A percentile compares a stretch with the other conserved stretches of the same genome.
These are phyloP conservation scores for Botrytis byssoidea DNA, from an alignment of 2,329 filamentous ascomycete genomes.

Conservation along the genomic window DNA sequence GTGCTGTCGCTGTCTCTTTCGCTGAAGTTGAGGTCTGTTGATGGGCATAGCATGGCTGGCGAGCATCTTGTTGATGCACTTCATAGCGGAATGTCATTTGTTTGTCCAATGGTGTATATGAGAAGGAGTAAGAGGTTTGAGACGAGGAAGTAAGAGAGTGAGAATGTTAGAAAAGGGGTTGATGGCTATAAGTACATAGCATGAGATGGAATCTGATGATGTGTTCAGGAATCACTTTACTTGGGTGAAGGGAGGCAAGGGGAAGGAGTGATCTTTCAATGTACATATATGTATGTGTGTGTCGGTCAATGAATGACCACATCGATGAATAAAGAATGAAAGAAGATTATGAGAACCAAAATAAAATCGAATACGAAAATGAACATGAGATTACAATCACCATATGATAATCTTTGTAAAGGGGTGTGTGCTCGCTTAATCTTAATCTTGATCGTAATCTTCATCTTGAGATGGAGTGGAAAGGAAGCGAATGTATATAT, in stretches of 20 bases:
- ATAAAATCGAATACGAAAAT: background rate
- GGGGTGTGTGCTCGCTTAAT: background rate
- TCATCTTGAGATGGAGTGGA: background rate
- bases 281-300: constrained; percentile 13
- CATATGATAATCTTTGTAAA: background rate
- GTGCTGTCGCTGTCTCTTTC: background rate
- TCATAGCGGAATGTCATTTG: background rate
- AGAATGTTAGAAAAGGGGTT: background rate
- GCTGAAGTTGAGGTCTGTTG: background rate
- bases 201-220: background rate
- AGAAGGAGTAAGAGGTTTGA: background rate
- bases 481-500: too few species aligned
- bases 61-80: background rate
- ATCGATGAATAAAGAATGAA: constrained; percentile 3
- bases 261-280: background rate
- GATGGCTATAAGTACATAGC: background rate
- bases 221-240: background rate
- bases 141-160: background rate
- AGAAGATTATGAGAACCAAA: background rate
- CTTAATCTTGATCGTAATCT: background rate
- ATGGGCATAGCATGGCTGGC: background rate
- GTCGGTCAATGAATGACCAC: background rate
- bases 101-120: background rate
- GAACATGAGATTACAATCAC: background rate
- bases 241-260: too few species aligned